Percentiles rank a stretch among this genome's conserved stretches.
Conservation (phyloP, 257 asterid species). For the Solanum pinnatisectum region DNA sequence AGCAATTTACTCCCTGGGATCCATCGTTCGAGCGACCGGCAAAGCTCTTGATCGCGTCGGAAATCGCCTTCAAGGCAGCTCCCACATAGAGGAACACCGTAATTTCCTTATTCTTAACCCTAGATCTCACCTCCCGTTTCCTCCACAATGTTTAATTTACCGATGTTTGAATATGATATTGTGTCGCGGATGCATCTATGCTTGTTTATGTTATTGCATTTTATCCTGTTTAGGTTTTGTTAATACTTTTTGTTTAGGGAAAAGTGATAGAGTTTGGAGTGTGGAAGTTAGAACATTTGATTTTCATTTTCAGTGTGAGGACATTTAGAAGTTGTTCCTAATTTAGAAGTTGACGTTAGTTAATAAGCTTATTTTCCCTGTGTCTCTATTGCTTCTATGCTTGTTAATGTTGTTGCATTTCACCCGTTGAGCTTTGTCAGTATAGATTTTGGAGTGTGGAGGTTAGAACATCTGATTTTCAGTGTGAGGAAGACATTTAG, state of each 20-base stretch:
- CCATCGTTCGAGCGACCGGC: constrained; percentile 63
- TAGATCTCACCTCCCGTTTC: neutral
- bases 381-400: too few relatives aligned
- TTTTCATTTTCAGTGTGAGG: neutral
- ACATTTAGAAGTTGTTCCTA: neutral
- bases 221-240: neutral
- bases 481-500: neutral
- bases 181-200: neutral
- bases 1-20: constrained; percentile 61
- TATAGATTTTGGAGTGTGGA: neutral
- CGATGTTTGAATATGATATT: neutral
- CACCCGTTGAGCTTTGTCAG: neutral
- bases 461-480: neutral
- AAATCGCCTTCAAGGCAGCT: constrained; percentile 51
- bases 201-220: neutral
- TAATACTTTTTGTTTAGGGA: neutral
- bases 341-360: neutral
- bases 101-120: neutral
- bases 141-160: neutral
- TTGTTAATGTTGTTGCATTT: neutral
- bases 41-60: constrained; percentile 84
- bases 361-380: neutral
- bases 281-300: neutral
- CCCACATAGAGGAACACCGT: constrained; percentile 56
- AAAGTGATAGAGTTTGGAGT: neutral